Evolutionary conservation across 306 rosid species (phyloP).

Genomic region (Argentina anserina): DNA sequence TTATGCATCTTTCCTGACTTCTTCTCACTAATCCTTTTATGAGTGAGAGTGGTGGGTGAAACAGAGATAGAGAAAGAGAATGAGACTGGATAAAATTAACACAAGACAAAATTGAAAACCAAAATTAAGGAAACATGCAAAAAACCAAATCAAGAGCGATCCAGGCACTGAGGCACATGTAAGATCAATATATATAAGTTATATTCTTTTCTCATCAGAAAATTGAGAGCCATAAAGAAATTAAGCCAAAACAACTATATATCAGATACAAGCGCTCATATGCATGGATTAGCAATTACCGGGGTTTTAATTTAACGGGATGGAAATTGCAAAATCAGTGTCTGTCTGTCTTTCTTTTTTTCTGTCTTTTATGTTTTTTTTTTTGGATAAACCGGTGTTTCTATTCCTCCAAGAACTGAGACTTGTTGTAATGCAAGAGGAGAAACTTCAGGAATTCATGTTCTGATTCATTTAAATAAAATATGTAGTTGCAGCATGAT

Average conservation of each 20-base stretch:
- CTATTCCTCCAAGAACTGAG: background rate
- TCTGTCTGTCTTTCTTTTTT: too few species aligned
- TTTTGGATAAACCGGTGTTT: background rate
- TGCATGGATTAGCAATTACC: background rate
- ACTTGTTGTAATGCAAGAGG: background rate
- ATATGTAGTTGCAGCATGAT: background rate
- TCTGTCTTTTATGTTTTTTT: too few species aligned
- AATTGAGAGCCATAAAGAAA: background rate
- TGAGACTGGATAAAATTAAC: conserved; percentile 13
- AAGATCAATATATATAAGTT: background rate
- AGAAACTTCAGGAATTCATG: background rate
- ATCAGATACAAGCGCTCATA: background rate
- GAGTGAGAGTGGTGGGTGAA: conserved; percentile 4
- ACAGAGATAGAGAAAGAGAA: conserved; percentile 18
- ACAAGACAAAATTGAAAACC: conserved; percentile 31
- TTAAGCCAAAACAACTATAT: background rate
- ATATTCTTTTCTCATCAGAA: background rate
- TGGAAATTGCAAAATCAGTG: background rate
- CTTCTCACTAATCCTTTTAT: background rate
- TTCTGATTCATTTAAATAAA: background rate
- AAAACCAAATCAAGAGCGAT: conserved; percentile 2
- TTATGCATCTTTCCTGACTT: conserved; percentile 34
- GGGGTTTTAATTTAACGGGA: background rate
- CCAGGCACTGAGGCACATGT: background rate
- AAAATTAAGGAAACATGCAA: conserved; percentile 30